Evolutionary conservation across 1,139 yeast species (phyloP).

Genomic region (Torulaspora pretoriensis): DNA sequence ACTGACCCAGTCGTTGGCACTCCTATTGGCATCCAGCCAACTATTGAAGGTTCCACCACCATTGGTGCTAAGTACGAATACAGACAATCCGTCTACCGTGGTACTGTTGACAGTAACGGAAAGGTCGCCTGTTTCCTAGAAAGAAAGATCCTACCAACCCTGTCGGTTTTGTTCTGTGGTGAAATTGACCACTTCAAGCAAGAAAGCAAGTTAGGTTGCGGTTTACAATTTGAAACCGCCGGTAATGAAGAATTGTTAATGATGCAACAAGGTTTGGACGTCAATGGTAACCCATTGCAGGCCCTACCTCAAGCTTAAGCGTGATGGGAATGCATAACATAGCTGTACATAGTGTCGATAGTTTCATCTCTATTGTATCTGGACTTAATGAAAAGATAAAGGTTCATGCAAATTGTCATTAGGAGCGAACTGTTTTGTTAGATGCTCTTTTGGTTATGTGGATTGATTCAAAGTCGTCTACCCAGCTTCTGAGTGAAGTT

Average conservation of each 20-base stretch:
- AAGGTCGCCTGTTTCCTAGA: constrained; percentile 88
- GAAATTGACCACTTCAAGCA: constrained; percentile 89
- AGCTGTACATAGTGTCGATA: constrained; percentile 16
- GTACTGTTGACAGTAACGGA: constrained; percentile 88
- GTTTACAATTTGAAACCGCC: constrained; percentile 90
- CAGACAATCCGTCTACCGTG: constrained; percentile 94
- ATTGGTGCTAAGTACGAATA: constrained; percentile 97
- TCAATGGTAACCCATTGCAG: constrained; percentile 78
- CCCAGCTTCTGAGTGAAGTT: constrained; percentile 3
- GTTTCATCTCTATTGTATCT: constrained; percentile 11
- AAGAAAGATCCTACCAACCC: constrained; percentile 89
- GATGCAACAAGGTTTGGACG: constrained; percentile 81
- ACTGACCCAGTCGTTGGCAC: constrained; percentile 79
- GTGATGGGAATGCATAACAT: constrained; percentile 11
- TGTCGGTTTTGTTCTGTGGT: constrained; percentile 85
- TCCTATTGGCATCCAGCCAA: constrained; percentile 75
- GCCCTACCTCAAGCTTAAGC: constrained; percentile 35
- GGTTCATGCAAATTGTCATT: constrained; percentile 3
- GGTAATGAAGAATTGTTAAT: constrained; percentile 80
- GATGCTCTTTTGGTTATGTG: constrained; percentile 1
- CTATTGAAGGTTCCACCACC: constrained; percentile 87
- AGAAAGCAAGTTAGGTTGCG: constrained; percentile 83
- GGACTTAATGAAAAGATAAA: constrained; percentile 9
- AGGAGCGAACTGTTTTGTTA: constrained; percentile 1
- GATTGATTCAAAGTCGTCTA: not conserved